Percentiles rank a stretch among this genome's conserved stretches.
Conservation (phyloP, 1,139 yeast species). For the Geotrichum candidum region DNA sequence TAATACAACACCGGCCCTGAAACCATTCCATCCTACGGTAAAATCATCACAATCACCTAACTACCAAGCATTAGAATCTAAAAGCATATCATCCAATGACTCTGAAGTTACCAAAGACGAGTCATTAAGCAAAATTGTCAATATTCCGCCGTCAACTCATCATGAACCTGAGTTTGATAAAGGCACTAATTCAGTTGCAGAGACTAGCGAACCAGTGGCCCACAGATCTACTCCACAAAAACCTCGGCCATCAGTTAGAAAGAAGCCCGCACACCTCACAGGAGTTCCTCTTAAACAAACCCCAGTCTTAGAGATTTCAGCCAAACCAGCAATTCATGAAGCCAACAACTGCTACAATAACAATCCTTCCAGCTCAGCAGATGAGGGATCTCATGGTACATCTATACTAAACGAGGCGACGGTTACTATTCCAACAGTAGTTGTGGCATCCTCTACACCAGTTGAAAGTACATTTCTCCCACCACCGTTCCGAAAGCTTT, state of each 20-base stretch:
- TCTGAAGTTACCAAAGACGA: background rate
- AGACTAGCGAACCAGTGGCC: background rate
- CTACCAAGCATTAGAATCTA: background rate
- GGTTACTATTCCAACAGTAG: background rate
- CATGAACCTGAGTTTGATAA: background rate
- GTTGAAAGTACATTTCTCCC: constrained; percentile 1
- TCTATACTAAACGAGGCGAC: background rate
- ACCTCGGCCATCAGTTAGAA: constrained; percentile 8
- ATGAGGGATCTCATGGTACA: background rate
- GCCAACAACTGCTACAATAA: background rate
- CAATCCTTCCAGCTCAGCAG: background rate
- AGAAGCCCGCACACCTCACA: constrained; percentile 15
- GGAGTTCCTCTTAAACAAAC: background rate
- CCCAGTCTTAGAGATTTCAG: background rate
- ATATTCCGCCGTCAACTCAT: background rate
- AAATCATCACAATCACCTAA: background rate
- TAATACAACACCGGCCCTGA: constrained; percentile 6
- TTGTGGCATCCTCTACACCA: background rate
- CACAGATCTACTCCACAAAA: background rate
- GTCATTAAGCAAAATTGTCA: background rate
- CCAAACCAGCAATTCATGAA: background rate
- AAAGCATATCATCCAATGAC: background rate
- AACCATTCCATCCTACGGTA: background rate
- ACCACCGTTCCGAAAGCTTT: constrained; percentile 14
- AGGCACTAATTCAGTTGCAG: background rate